Conservation (phyloP, 169 alveolate genomes). For the Plasmodium chabaudi region DNA sequence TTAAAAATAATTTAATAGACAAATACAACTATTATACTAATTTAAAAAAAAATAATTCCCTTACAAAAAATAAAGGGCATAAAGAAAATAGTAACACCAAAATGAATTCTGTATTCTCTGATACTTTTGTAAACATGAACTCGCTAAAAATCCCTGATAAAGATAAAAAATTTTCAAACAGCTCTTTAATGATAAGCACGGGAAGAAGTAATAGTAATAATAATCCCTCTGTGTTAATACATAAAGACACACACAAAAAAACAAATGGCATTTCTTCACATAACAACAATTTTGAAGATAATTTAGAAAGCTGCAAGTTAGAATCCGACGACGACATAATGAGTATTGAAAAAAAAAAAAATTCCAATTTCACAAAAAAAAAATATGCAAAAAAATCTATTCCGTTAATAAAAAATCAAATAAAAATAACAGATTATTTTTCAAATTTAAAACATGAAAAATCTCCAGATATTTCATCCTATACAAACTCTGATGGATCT, state of each 20-base stretch:
- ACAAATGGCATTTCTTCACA: background rate
- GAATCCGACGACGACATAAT: background rate
- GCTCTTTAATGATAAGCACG: no score
- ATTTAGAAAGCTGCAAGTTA: background rate
- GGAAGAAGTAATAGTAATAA: no score
- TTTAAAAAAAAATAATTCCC: slow-evolving; percentile 18
- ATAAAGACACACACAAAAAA: background rate
- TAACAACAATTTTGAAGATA: background rate
- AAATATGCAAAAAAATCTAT: slow-evolving; percentile 38
- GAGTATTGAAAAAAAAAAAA: slow-evolving; percentile 12
- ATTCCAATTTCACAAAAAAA: slow-evolving; percentile 1
- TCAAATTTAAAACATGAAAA: slow-evolving; percentile 58
- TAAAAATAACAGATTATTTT: slow-evolving; percentile 70
- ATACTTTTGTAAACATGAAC: background rate
- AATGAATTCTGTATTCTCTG: background rate
- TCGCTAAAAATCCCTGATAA: background rate
- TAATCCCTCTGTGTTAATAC: no score
- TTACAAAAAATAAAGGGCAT: background rate
- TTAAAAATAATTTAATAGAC: slow-evolving; percentile 8
- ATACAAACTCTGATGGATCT: background rate
- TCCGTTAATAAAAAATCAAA: slow-evolving; percentile 68
- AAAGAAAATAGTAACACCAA: background rate
- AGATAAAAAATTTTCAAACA: background rate
- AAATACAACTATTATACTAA: slow-evolving; percentile 33
- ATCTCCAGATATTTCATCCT: slow-evolving; percentile 9